Evolutionary conservation across 345 rosid genomes (phyloP).

Genomic region (Citrus mangshanensis): DNA sequence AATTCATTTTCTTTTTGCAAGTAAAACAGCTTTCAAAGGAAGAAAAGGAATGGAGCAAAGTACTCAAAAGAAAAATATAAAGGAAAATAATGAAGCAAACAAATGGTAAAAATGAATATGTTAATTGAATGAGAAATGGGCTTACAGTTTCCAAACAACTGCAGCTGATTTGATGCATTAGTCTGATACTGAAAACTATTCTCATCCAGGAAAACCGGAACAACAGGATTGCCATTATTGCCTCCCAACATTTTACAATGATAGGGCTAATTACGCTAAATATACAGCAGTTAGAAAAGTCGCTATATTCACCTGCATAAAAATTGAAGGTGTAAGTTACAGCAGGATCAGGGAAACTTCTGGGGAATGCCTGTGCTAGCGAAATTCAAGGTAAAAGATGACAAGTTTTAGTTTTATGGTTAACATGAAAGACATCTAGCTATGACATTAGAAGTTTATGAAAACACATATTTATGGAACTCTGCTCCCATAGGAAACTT

Average conservation of each 20-base stretch:
- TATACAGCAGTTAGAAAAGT: slow-evolving; percentile 16
- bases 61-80: neutral
- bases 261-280: slow-evolving; percentile 6
- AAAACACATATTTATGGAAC: neutral
- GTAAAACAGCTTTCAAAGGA: neutral
- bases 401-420: neutral
- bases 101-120: neutral
- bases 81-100: neutral
- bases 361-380: neutral
- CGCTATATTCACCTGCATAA: slow-evolving; percentile 28
- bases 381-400: neutral
- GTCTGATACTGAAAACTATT: slow-evolving; percentile 58
- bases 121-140: slow-evolving; percentile 5
- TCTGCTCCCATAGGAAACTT: neutral
- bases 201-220: slow-evolving; percentile 50
- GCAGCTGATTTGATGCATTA: slow-evolving; percentile 63
- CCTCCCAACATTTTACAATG: slow-evolving; percentile 62
- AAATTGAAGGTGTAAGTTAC: neutral
- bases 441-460: neutral
- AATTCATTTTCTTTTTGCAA: neutral
- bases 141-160: slow-evolving; percentile 68
- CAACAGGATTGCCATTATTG: slow-evolving; percentile 48
- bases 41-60: neutral
- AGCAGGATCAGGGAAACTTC: neutral
- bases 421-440: neutral